Evolutionary conservation across 176 grass and related monocot genomes (phyloP), one percentile per base, ranked within the genome.

Genomic region (Panicum miliaceum): DNA sequence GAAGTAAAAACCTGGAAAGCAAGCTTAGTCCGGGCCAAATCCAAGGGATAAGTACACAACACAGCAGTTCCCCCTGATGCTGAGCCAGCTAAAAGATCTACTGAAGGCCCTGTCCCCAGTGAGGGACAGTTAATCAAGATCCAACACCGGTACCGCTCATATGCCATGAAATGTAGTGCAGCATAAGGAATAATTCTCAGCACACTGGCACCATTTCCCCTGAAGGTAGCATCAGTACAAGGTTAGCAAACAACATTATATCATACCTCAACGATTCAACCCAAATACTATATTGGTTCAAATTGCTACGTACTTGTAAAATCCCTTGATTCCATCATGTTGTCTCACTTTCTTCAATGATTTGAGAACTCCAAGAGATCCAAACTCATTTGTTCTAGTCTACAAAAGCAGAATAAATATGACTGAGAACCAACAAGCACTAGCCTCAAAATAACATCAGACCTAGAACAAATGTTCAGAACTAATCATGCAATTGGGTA

Each of bases 191-290:
- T 86, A 80, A 95, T 98, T 75, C 95, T 88, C 71, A 98, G 89
- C 38, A 98, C 92, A 75, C 95, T 98, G 77, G 95, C 95, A 82
- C 95, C 92, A 80, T 98, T 97, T 84, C 95, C 95, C 84, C 95
- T 98, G 79, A 80, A 81, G 80, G 47, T 54, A 71, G 26, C 75
- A 88, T 59, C 41, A 36, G 58, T 51, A 26, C 52, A 90, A 57
- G 59, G 50, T 91, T 60, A 80, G 69, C 46, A 19, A 15, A 16
- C 8, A 65, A 73, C 74, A 62, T 22, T 76, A 67, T 16, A 70
- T 45, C 75, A 43, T 29, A 47, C 1, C 64, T 76, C 18, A 46
- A 73, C 32, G 45, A 50, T 32, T 50, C 6, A 37, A 46, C 64
- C 64, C 23, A 35, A 73, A 61, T 37, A 82, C 15, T 36, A 22